Evolutionary conservation across 768 basidiomycete genomes (phyloP).

Genomic region (Tulasnella sp.): DNA sequence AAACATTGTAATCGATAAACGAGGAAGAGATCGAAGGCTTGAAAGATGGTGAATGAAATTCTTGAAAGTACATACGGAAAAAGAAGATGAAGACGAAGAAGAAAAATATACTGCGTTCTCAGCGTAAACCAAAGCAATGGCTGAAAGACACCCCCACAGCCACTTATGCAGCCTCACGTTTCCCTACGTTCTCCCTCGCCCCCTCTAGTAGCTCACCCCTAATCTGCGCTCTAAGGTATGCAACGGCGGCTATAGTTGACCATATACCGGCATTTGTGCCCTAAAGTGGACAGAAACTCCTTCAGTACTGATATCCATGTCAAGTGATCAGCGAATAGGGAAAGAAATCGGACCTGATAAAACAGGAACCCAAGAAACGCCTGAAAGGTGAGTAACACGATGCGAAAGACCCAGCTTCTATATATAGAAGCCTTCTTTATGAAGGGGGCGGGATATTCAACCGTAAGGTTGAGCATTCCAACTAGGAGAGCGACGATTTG

Average conservation of each 20-base stretch:
- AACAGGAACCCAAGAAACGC: conserved; percentile 51
- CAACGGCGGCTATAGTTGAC: conserved; percentile 57
- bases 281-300: conserved; percentile 29
- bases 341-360: conserved; percentile 52
- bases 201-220: conserved; percentile 60
- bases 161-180: neutral
- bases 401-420: conserved; percentile 51
- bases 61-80: too few relatives aligned
- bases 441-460: conserved; percentile 62
- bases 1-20: too few relatives aligned
- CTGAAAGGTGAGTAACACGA: conserved; percentile 54
- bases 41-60: too few relatives aligned
- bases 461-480: conserved; percentile 43
- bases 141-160: too few relatives aligned
- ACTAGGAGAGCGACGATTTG: conserved; percentile 57
- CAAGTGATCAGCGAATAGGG: neutral
- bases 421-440: conserved; percentile 46
- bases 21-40: too few relatives aligned
- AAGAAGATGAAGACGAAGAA: too few relatives aligned
- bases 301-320: neutral
- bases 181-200: conserved; percentile 31
- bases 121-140: too few relatives aligned
- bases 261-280: conserved; percentile 77
- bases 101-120: too few relatives aligned
- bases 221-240: conserved; percentile 54